Conservation (phyloP, 768 basidiomycete genomes). For the Phylloporus arenicola region DNA sequence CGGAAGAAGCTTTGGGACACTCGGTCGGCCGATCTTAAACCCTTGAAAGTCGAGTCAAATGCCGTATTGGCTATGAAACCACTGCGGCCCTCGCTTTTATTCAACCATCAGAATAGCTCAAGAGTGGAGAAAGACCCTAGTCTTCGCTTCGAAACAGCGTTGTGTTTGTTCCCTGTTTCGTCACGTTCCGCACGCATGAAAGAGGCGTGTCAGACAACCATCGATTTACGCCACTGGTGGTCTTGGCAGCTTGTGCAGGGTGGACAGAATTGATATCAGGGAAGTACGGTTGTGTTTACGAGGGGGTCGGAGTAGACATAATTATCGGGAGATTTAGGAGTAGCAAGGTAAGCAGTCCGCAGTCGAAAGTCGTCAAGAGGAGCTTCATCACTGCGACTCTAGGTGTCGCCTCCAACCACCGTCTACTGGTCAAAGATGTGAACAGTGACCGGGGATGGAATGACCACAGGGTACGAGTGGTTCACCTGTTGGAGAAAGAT, state of each 20-base stretch:
- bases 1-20: not conserved
- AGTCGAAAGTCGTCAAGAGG: not conserved
- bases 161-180: not conserved
- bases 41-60: not conserved
- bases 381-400: not conserved
- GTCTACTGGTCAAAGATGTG: not conserved
- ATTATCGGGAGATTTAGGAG: not conserved
- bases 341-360: not conserved
- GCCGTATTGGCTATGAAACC: not conserved
- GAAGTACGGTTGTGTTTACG: constrained; percentile 1
- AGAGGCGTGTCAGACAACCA: constrained; percentile 10
- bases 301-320: not conserved
- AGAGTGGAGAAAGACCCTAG: not conserved
- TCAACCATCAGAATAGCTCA: not conserved
- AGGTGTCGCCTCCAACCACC: not conserved
- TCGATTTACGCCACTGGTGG: constrained; percentile 1
- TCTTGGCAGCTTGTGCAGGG: not conserved
- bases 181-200: constrained; percentile 8
- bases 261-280: constrained; percentile 3
- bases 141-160: constrained; percentile 1
- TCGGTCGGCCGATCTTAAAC: constrained; percentile 20
- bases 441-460: not conserved
- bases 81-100: not conserved
- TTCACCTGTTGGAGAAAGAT: not conserved
- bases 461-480: not conserved